Evolutionary conservation across 176 grass and related monocot genomes (phyloP), one percentile per base, ranked within the genome.

Genomic region (Lolium rigidum): DNA sequence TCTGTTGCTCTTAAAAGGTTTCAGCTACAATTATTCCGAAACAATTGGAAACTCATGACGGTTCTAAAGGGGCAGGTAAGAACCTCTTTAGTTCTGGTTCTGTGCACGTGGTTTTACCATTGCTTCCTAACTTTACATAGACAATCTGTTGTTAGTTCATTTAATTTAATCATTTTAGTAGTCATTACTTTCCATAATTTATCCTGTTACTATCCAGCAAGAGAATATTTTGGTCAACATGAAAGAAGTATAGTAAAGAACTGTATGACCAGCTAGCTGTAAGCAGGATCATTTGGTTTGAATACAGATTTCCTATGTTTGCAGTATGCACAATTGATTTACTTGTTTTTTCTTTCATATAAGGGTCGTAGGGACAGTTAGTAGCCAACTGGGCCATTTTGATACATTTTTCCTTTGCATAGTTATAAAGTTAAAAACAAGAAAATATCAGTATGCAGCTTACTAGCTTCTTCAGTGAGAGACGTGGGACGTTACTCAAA

Each of bases 51-150:
- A 82, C 92, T 94, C 77, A 85, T 86, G 85, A 94, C 90, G 43
- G 85, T 99, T 93, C 84, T 97, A 50, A 94, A 91, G 83, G 88
- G 94, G 49, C 88, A 99, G 79, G 97, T 94, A 94, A 93, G 70
- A 70, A 47, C 4, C 17, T 79, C 31, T 62, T 79, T 70, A 75
- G 14, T 18, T 18, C 72, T 79, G 24, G 9, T 83, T 78, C 46
- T 77, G 5, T 82, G 43, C 63, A 35, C 41, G 14, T 86, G 39
- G 46, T 2, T 83, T 71, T 80, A 43, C 26, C 26, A 12, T 14
- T 65, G 43, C 60, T 74, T 76, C 79, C 20, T n/a, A 56, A 62
- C 48, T 83, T 78, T 31, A 68, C 46, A 39, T 70, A 48, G 83
- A 20, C 38, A 63, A 39, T 58, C 2, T 73, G 39, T 47, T 35